Evolutionary conservation across 148 eudicot genomes (phyloP), one percentile per base, ranked within the genome.

Genomic region (Chenopodium suecicum): DNA sequence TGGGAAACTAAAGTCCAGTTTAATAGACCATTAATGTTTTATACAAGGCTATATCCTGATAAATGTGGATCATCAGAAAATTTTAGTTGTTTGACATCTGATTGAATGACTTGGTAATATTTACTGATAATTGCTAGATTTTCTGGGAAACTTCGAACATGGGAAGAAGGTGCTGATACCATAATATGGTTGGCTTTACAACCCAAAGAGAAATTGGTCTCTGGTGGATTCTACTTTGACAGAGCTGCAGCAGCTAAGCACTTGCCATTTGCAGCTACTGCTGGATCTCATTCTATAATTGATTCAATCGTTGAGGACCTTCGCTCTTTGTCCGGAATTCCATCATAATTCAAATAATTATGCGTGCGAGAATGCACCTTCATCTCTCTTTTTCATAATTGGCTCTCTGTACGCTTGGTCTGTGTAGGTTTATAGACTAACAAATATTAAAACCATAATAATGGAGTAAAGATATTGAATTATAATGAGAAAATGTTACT

Each of bases 81-180:
- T 5, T 69, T n/a, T 65, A 65, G 34, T 41, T 27, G 34, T 41
- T 27, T 66, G 32, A 7, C 17, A 13, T 25, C 27, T 76, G 5
- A 58, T 70, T 19, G 76, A 78, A 34, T 60, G 6, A 12, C 14
- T 58, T 79, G 37, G 75, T 78, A 2, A 79, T 68, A 2, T 9
- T 54, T 44, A 3, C 2, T 48, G 29, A 73, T 75, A 69, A 41
- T 78, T 83, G 65, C 0, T 56, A 95, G 99, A 79, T 72, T 93
- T 9, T 85, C 91, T 27, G 99, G 95, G 56, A 92, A 92, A 50
- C 89, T 95, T 10, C 87, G 99, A 85, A 90, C 91, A 25, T 89
- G 97, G 48, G 87, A 90, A 77, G 93, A 95, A 92, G 99, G 98
- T 44, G 99, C 98, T 9, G 99, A 95, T 63, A 95, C 98, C 0